A percentile compares a stretch with the other conserved stretches of the same genome.
Evolutionary conservation across 192 early-diverging fungal species (phyloP).

Genomic region (Ambispora gerdemannii): DNA sequence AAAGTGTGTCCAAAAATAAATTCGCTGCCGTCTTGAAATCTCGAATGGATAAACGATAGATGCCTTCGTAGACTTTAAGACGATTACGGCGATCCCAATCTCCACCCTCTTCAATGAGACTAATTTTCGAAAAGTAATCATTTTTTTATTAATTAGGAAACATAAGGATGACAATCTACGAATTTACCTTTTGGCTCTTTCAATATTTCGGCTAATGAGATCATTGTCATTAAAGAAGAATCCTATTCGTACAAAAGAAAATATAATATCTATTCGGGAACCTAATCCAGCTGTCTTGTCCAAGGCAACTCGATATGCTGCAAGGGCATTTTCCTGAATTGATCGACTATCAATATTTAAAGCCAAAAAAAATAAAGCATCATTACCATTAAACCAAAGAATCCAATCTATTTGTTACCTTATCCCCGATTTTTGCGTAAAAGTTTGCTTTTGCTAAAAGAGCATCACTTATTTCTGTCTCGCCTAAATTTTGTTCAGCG

Average conservation of each 20-base stretch:
- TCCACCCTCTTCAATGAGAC: constrained; percentile 95
- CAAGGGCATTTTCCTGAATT: constrained; percentile 84
- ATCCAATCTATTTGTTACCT: constrained; percentile 46
- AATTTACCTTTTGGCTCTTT: constrained; percentile 68
- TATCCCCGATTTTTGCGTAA: constrained; percentile 90
- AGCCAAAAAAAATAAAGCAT: constrained; percentile 2
- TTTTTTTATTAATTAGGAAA: constrained; percentile 17
- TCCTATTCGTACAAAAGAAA: constrained; percentile 88
- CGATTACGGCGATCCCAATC: constrained; percentile 99
- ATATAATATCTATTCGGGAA: constrained; percentile 89
- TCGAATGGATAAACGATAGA: constrained; percentile 89
- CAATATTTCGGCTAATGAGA: constrained; percentile 74
- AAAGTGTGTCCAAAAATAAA: constrained; percentile 90
- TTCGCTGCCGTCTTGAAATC: constrained; percentile 92
- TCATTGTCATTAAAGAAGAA: constrained; percentile 89
- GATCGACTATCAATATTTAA: no score
- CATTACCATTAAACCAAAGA: background rate
- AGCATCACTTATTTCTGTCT: constrained; percentile 85
- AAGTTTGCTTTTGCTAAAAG: constrained; percentile 89
- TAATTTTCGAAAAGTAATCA: constrained; percentile 33
- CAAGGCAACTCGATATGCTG: constrained; percentile 75
- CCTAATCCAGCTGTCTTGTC: constrained; percentile 90
- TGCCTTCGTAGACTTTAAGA: constrained; percentile 93
- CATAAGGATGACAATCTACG: constrained; percentile 35
- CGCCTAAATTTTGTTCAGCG: constrained; percentile 90